Percentiles rank a stretch among this genome's conserved stretches.
Evolutionary conservation across 345 rosid genomes (phyloP).

Genomic region (Erodium maritimum): DNA sequence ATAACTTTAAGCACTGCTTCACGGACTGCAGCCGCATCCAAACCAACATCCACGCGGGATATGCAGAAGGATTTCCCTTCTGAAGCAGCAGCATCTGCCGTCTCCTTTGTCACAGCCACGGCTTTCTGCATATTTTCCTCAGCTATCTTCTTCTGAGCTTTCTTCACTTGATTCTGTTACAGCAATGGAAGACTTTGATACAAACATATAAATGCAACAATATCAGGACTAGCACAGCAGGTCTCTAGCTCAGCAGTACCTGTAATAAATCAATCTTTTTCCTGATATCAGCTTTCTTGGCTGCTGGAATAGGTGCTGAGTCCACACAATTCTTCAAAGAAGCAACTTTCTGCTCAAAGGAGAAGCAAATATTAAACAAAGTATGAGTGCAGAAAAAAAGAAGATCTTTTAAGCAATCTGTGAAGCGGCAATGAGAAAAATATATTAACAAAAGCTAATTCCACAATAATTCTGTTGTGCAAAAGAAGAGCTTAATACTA

Average conservation of each 20-base stretch:
- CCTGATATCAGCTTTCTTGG: constrained; percentile 76
- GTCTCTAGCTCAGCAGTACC: constrained; percentile 28
- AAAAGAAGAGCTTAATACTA: no score
- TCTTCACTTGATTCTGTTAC: constrained; percentile 49
- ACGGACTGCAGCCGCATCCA: constrained; percentile 85
- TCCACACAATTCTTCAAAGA: constrained; percentile 70
- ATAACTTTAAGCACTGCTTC: constrained; percentile 80
- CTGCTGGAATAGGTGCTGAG: constrained; percentile 64
- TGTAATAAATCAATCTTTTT: constrained; percentile 58
- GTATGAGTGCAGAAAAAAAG: no score
- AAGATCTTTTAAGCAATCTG: neutral
- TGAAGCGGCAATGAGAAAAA: neutral
- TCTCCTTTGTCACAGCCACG: constrained; percentile 42
- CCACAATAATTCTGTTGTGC: no score
- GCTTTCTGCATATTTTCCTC: constrained; percentile 74
- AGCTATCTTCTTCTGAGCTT: constrained; percentile 79
- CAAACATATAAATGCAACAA: neutral
- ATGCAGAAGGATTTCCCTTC: constrained; percentile 68
- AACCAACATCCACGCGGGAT: constrained; percentile 64
- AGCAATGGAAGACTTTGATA: neutral
- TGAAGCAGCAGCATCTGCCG: constrained; percentile 58
- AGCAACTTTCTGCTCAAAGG: constrained; percentile 52
- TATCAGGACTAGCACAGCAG: no score
- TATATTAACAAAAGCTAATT: no score
- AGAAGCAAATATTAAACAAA: constrained; percentile 3